These are phyloP conservation scores for Lipomyces orientalis DNA, from an alignment of 805 yeast genomes.

Conservation along the genomic window DNA sequence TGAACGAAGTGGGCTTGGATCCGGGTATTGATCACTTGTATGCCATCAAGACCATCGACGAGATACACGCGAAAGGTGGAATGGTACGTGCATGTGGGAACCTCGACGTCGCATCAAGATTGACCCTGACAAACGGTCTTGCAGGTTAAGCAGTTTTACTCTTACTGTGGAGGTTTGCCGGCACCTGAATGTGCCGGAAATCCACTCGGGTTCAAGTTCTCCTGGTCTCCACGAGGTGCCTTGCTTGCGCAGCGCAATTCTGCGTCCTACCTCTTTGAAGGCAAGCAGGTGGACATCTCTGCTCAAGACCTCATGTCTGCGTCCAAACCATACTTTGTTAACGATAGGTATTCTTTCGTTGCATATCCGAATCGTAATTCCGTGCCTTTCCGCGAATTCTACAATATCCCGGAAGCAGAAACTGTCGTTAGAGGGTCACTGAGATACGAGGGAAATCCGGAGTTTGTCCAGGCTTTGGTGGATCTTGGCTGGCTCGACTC, in stretches of 20 bases:
- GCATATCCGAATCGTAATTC: constrained; percentile 98
- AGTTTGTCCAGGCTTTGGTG: constrained; percentile 91
- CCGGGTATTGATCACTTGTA: constrained; percentile 98
- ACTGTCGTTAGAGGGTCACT: constrained; percentile 95
- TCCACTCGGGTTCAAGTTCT: constrained; percentile 97
- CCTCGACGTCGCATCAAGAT: neutral
- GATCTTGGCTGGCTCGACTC: constrained; percentile 92
- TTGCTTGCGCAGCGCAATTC: constrained; percentile 93
- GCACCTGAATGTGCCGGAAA: constrained; percentile 97
- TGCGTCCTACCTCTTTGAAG: constrained; percentile 76
- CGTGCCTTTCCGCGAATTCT: constrained; percentile 87
- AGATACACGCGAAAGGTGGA: constrained; percentile 88
- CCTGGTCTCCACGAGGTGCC: constrained; percentile 99
- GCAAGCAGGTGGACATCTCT: constrained; percentile 61
- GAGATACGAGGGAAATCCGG: constrained; percentile 98
- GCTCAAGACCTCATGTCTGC: constrained; percentile 93
- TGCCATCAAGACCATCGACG: constrained; percentile 96
- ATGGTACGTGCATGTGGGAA: constrained; percentile 56
- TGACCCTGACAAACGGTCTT: neutral
- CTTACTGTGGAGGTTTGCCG: constrained; percentile 98
- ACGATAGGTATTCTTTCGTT: constrained; percentile 92
- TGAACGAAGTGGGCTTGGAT: constrained; percentile 98
- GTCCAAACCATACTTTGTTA: constrained; percentile 91
- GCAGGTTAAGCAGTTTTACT: constrained; percentile 73
- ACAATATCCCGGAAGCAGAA: constrained; percentile 94